Conservation (phyloP, 768 basidiomycete genomes). For the Mycena amicta region DNA sequence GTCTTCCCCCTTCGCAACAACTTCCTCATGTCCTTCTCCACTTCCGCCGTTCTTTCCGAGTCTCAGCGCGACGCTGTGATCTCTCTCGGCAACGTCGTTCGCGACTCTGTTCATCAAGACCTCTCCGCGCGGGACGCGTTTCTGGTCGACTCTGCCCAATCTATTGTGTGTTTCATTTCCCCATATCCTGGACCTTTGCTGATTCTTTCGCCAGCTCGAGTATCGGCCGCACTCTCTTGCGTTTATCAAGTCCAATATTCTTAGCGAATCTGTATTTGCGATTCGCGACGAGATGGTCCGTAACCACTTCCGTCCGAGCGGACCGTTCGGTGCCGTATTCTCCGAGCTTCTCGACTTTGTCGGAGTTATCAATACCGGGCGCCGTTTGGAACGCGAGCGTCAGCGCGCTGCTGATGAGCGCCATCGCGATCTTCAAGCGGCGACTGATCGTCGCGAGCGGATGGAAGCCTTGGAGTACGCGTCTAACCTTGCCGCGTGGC, state of each 20-base stretch:
- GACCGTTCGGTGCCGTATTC: not conserved
- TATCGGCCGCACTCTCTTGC: not conserved
- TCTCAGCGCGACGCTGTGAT: not conserved
- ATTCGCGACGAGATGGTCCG: not conserved
- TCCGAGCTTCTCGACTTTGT: not conserved
- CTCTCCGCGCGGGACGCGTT: not conserved
- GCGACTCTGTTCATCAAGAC: not conserved
- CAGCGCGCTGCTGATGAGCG: not conserved
- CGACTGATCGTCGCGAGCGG: not conserved
- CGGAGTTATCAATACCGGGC: not conserved
- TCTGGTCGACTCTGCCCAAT: not conserved
- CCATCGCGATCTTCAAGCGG: not conserved
- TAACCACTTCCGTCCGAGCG: not conserved
- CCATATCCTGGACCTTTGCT: not conserved
- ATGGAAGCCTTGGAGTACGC: not conserved
- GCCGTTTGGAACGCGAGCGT: not conserved
- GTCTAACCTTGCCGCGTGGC: not conserved
- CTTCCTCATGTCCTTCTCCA: not conserved
- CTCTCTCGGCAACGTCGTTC: not conserved
- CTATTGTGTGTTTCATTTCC: not conserved
- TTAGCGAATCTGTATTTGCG: not conserved
- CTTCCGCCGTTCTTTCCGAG: not conserved
- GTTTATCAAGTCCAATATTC: not conserved
- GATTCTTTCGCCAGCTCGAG: not conserved
- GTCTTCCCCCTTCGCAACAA: not conserved